phyloP scores from a whole-genome alignment of 768 basidiomycete species.

The Tricholoma sp. region DNA sequence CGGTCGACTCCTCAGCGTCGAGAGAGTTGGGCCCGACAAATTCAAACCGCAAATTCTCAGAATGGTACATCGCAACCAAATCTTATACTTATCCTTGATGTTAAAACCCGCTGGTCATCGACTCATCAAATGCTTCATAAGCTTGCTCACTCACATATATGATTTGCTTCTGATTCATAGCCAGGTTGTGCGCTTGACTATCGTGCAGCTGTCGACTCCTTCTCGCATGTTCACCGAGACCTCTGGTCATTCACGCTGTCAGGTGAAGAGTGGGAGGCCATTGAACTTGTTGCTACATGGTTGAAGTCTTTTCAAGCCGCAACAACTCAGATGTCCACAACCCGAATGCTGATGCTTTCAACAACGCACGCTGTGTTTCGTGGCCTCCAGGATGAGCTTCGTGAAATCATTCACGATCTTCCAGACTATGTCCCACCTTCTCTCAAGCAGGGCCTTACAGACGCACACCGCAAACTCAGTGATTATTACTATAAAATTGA shows the following conservation, averaged over 20 bases:
- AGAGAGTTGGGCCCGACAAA: constrained; percentile 14
- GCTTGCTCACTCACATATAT: constrained; percentile 1
- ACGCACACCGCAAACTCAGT: constrained; percentile 26
- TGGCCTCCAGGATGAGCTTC: constrained; percentile 27
- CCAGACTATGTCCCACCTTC: constrained; percentile 8
- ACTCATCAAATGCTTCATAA: constrained; percentile 27
- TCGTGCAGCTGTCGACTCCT: constrained; percentile 12
- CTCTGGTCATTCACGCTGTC: not conserved
- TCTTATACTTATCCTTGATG: constrained; percentile 26
- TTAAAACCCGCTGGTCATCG: constrained; percentile 24
- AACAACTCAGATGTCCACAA: constrained; percentile 30
- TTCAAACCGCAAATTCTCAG: constrained; percentile 3
- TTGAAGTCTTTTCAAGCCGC: constrained; percentile 18
- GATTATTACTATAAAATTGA: constrained; percentile 27
- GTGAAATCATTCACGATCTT: constrained; percentile 13
- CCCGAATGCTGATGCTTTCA: constrained; percentile 27
- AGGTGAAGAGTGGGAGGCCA: constrained; percentile 17
- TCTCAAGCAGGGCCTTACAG: constrained; percentile 19
- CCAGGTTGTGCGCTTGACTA: constrained; percentile 16
- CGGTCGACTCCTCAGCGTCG: constrained; percentile 19
- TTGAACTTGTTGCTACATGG: constrained; percentile 15
- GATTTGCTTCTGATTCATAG: not conserved
- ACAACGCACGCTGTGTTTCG: constrained; percentile 27
- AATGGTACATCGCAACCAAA: not conserved
- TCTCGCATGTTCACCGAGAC: not conserved